A percentile compares a stretch with the other conserved stretches of the same genome.
phyloP scores from a whole-genome alignment of 2,329 filamentous ascomycete species.

The Ophidiomyces ophidiicola region DNA sequence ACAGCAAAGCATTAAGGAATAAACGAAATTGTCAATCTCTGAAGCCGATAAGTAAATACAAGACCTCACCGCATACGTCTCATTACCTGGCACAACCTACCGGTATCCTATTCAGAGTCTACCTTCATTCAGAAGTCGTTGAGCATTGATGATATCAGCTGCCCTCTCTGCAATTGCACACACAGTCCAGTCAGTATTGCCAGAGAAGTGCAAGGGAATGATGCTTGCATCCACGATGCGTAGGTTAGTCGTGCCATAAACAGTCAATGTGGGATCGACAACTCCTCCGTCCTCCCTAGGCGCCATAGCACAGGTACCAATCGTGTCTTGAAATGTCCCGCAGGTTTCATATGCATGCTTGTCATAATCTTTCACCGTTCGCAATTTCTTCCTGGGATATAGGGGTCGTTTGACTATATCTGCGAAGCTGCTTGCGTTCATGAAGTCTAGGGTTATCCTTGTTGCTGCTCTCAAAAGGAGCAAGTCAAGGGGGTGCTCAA shows the following conservation, averaged over 20 bases:
- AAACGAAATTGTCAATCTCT: no score
- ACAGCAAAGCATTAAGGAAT: no score
- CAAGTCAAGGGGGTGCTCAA: conserved; percentile 6
- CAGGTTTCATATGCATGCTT: not conserved
- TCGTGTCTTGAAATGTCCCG: not conserved
- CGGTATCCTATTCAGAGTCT: no score
- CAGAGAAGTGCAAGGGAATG: conserved; percentile 24
- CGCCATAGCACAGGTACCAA: conserved; percentile 33
- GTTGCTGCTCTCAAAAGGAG: conserved; percentile 5
- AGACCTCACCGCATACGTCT: no score
- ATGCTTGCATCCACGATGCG: conserved; percentile 28
- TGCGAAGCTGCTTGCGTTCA: not conserved
- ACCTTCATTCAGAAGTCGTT: no score
- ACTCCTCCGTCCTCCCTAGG: conserved; percentile 22
- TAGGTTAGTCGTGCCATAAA: conserved; percentile 18
- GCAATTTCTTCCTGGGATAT: not conserved
- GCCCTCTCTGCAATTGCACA: conserved; percentile 29
- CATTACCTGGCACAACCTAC: no score
- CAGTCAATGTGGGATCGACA: conserved; percentile 19
- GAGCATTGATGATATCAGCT: conserved; percentile 13
- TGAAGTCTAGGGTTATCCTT: conserved; percentile 1
- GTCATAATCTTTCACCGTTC: conserved; percentile 3
- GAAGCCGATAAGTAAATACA: no score
- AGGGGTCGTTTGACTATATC: not conserved
- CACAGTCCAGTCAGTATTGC: conserved; percentile 23